These are phyloP conservation scores for Fraxinus latifolia DNA, from an alignment of 305 asterid genomes.

Conservation along the genomic window DNA sequence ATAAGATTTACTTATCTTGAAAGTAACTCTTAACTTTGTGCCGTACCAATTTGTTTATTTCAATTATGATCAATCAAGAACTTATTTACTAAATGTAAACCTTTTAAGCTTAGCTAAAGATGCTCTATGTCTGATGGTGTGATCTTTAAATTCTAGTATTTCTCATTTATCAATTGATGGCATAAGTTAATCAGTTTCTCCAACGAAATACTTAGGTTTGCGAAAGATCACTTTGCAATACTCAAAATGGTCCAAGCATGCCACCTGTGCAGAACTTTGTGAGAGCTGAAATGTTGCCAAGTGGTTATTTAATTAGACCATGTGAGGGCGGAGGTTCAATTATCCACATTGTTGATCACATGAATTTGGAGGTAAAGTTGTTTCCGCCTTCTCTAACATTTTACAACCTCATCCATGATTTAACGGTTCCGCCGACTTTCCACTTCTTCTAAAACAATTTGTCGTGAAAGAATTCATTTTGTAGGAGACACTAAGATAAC, in stretches of 20 bases:
- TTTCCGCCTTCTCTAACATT: neutral
- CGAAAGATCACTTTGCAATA: slow-evolving; percentile 78
- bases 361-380: slow-evolving; percentile 66
- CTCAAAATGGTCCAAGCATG: slow-evolving; percentile 84
- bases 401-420: neutral
- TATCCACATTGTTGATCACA: slow-evolving; percentile 84
- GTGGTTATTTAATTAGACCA: slow-evolving; percentile 87
- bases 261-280: slow-evolving; percentile 78
- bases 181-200: slow-evolving; percentile 1
- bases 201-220: slow-evolving; percentile 47
- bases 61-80: neutral
- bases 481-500: neutral
- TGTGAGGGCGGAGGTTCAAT: slow-evolving; percentile 92
- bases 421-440: neutral
- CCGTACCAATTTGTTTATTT: neutral
- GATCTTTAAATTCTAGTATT: neutral
- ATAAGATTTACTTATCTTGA: neutral
- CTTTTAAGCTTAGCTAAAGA: neutral
- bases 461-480: neutral
- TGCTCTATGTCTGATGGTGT: neutral
- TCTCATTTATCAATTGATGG: neutral
- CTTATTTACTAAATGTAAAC: neutral
- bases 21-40: neutral
- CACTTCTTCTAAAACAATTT: neutral
- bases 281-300: slow-evolving; percentile 84